Conservation (phyloP, 345 rosid genomes). For the Barbarea vulgaris region DNA sequence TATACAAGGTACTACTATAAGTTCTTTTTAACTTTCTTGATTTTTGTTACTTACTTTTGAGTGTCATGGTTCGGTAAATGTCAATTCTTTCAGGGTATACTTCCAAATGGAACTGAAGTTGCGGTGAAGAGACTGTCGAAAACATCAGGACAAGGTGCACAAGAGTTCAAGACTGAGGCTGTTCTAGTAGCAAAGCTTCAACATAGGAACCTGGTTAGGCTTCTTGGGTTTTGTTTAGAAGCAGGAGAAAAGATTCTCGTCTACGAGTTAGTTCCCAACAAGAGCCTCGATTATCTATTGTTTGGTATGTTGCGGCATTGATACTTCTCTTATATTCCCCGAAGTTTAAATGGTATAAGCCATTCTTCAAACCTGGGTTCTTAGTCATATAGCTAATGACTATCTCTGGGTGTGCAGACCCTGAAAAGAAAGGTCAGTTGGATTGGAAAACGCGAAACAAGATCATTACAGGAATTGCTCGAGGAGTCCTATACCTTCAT, state of each 20-base stretch:
- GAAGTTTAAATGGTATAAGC: too few relatives aligned
- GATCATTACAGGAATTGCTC: conserved; percentile 27
- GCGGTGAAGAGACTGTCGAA: conserved; percentile 51
- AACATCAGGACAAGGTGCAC: conserved; percentile 50
- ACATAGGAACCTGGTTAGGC: conserved; percentile 50
- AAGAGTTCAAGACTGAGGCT: conserved; percentile 53
- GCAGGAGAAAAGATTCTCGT: conserved; percentile 48
- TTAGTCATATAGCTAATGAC: not conserved
- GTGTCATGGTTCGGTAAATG: not conserved
- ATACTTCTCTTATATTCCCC: not conserved
- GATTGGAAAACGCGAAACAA: conserved; percentile 26
- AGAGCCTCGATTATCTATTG: conserved; percentile 42
- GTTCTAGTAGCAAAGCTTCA: conserved; percentile 50
- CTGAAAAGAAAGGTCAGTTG: conserved; percentile 13
- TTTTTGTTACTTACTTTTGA: not conserved
- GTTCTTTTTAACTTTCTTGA: not conserved
- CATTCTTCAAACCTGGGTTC: not conserved
- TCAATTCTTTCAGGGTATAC: conserved; percentile 21
- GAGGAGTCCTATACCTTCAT: conserved; percentile 32
- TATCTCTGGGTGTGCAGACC: conserved; percentile 31
- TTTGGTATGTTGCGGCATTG: conserved; percentile 5
- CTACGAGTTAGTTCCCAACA: conserved; percentile 50
- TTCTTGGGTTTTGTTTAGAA: conserved; percentile 50
- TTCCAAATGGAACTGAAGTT: conserved; percentile 41
- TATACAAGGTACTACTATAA: conserved; percentile 57